Base-by-base conservation (phyloP, 768 basidiomycete genomes). In the Tylopilus plumbeoviolaceoides region DNA sequence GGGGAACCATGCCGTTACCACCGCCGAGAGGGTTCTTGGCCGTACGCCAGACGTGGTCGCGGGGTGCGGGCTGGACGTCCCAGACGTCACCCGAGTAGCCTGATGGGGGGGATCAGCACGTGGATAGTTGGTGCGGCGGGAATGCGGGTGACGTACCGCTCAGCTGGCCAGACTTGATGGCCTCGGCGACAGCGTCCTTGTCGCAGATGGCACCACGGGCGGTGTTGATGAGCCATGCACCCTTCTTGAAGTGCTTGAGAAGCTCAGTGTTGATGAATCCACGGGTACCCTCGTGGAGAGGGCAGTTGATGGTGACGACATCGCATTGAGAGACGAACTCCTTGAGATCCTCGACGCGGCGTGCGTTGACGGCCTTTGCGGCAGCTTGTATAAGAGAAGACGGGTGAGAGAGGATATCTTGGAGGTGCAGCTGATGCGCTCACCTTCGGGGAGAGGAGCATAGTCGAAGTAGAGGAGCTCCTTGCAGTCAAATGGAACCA, bases 381-480 rank as follows among this genome's bases (percentile, higher is more conserved):
- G 85, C 87, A 41, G 84, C 84, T 76, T 36, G 20, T 21, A 25
- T 1, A 8, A 30, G 15, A 18, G 3, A 49, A 49, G 39, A 36
- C 17, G 9, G 17, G 20, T 33, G 35, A 33, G 39, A 36, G 9
- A 10, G 18, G 9, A 7, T 6, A 30, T 30, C 7, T 30, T 30
- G 30, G 7, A 11, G 9, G 18, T 2, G 20, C 15, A 27, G 5
- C 10, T 23, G 12, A 17, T 17, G 44, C 15, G 49, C 65, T 42
- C 60, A 83, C 82, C 81, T 53, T 75, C 75, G 12, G 87, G 85
- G 51, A 90, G 80, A 49, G 87, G 75, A 4, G 81, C 76, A 65
- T 93, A 92, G 71, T 93, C 91, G 66, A 84, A 95, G 77, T 94
- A 95, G 55, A 95, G 72, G 38, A 95, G 80, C 65, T 95, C 90